Evolutionary conservation across 202 grass and related monocot genomes (phyloP).

Genomic region (Brachypodium distachyon): DNA sequence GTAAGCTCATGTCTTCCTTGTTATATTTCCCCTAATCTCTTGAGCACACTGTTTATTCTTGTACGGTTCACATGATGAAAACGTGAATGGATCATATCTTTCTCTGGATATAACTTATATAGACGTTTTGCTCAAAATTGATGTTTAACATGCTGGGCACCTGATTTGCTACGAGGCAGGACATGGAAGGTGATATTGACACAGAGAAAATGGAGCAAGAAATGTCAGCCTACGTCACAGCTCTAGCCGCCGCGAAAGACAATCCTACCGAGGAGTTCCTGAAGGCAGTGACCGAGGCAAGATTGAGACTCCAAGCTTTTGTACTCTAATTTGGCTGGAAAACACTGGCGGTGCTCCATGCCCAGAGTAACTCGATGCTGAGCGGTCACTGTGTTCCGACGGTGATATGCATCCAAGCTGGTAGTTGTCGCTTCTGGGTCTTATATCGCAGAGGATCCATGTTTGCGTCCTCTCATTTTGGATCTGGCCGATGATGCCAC

Average conservation of each 20-base stretch:
- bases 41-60: background rate
- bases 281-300: slow-evolving; percentile 54
- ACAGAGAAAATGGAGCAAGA: slow-evolving; percentile 63
- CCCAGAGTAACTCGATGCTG: background rate
- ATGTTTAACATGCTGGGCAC: background rate
- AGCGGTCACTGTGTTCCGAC: background rate
- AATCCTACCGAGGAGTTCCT: slow-evolving; percentile 73
- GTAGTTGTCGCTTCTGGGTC: background rate
- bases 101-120: background rate
- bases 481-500: background rate
- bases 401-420: background rate
- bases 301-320: slow-evolving; percentile 66
- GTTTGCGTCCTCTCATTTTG: slow-evolving; percentile 19
- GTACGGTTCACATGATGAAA: background rate
- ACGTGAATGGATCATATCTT: background rate
- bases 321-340: slow-evolving; percentile 32
- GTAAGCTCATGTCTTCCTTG: slow-evolving; percentile 40
- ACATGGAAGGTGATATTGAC: slow-evolving; percentile 33
- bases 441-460: slow-evolving; percentile 21
- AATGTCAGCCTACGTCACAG: slow-evolving; percentile 48
- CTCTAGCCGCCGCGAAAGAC: slow-evolving; percentile 74
- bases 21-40: background rate
- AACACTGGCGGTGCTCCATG: background rate
- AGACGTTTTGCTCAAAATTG: background rate
- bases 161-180: slow-evolving; percentile 20